Conservation (phyloP, 768 basidiomycete species). For the Pulveroboletus sp. region DNA sequence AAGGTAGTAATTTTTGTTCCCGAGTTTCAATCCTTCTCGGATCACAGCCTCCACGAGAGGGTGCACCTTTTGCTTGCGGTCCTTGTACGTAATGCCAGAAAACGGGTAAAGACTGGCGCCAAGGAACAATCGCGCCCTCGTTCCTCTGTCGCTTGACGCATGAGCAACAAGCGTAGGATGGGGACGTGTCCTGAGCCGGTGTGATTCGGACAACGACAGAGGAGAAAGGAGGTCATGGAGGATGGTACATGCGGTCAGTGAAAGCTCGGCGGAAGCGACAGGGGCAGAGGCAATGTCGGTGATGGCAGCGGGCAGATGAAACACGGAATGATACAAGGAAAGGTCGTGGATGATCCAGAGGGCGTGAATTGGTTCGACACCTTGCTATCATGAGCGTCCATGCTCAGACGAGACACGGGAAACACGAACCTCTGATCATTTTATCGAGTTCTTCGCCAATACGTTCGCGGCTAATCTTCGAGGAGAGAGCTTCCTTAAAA, state of each 20-base stretch:
- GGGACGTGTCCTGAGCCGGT: constrained; percentile 16
- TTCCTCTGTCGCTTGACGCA: constrained; percentile 27
- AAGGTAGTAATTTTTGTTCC: constrained; percentile 69
- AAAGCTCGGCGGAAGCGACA: constrained; percentile 37
- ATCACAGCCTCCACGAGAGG: constrained; percentile 66
- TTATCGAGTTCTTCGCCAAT: constrained; percentile 91
- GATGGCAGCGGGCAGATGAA: constrained; percentile 50
- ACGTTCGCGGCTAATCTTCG: constrained; percentile 87
- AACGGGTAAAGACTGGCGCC: constrained; percentile 77
- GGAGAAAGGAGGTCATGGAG: constrained; percentile 46
- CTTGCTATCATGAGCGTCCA: constrained; percentile 37
- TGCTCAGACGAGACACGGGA: neutral
- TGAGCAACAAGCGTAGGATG: constrained; percentile 39
- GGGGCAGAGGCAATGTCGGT: constrained; percentile 42
- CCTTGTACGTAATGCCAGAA: constrained; percentile 49
- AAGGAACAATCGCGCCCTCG: constrained; percentile 65
- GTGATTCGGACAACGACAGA: constrained; percentile 11
- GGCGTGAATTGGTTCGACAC: constrained; percentile 67
- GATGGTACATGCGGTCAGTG: constrained; percentile 55
- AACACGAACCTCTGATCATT: constrained; percentile 77
- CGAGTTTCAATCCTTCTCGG: constrained; percentile 81
- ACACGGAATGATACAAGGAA: constrained; percentile 64
- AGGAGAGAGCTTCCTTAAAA: constrained; percentile 55
- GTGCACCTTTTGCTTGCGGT: constrained; percentile 59
- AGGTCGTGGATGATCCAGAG: constrained; percentile 73